Evolutionary conservation across 371 early-diverging fungal species (phyloP).

Genomic region (Apophysomyces variabilis): DNA sequence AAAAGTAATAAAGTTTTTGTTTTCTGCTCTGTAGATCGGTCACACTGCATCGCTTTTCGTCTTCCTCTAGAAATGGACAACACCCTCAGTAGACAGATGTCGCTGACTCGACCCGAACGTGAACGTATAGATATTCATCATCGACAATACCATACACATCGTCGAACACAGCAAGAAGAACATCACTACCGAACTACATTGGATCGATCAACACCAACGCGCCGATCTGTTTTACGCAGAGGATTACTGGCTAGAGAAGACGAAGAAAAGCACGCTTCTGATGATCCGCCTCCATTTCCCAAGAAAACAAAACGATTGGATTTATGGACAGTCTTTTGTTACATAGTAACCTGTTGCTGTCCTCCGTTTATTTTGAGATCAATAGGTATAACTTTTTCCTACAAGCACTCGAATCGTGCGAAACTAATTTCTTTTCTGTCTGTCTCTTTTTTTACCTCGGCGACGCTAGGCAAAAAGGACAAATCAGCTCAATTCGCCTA

Average conservation of each 20-base stretch:
- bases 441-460: slow-evolving; percentile 17
- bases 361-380: slow-evolving; percentile 50
- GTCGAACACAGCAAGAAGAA: slow-evolving; percentile 12
- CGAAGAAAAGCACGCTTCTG: neutral
- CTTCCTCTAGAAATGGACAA: slow-evolving; percentile 22
- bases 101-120: slow-evolving; percentile 66
- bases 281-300: slow-evolving; percentile 1
- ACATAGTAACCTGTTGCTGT: slow-evolving; percentile 59
- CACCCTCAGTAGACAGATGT: slow-evolving; percentile 48
- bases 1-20: slow-evolving; percentile 12
- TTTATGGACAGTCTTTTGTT: slow-evolving; percentile 53
- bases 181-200: slow-evolving; percentile 7
- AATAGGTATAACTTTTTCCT: slow-evolving; percentile 39
- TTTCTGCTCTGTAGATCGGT: slow-evolving; percentile 5
- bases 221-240: slow-evolving; percentile 25
- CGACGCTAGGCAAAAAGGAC: slow-evolving; percentile 51
- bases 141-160: slow-evolving; percentile 47
- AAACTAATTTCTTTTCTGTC: neutral
- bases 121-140: slow-evolving; percentile 53
- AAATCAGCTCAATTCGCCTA: slow-evolving; percentile 76
- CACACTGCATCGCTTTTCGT: slow-evolving; percentile 20
- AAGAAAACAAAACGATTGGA: slow-evolving; percentile 18
- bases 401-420: neutral
- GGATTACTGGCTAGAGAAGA: slow-evolving; percentile 25
- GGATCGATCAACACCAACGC: slow-evolving; percentile 14